Evolutionary conservation across 2,329 filamentous ascomycete genomes (phyloP).

Genomic region (Fusarium sp.): DNA sequence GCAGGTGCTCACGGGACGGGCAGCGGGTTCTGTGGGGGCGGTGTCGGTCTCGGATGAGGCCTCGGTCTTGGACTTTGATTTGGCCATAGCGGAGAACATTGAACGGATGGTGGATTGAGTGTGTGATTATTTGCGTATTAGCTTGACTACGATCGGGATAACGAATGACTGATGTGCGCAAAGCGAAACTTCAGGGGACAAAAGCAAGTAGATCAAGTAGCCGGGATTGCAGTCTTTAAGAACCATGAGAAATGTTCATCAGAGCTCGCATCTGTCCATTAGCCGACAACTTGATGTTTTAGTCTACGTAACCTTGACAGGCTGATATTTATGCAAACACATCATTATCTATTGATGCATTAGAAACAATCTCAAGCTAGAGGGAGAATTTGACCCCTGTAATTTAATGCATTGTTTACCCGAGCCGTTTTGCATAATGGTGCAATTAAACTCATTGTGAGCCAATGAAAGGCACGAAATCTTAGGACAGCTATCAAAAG

Average conservation of each 20-base stretch:
- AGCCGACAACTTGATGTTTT: accelerated
- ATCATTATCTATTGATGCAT: background rate
- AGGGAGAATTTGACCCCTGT: background rate
- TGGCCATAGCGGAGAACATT: background rate
- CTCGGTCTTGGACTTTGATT: background rate
- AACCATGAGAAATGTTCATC: no score
- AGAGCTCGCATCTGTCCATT: background rate
- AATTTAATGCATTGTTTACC: background rate
- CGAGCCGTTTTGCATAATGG: background rate
- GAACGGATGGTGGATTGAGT: accelerated
- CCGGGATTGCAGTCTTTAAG: background rate
- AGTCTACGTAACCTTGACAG: background rate
- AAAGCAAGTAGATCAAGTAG: no score
- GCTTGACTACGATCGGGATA: background rate
- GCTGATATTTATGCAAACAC: background rate
- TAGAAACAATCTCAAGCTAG: background rate
- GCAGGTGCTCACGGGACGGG: background rate
- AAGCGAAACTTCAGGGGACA: background rate
- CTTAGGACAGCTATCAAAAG: background rate
- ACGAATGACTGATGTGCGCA: background rate
- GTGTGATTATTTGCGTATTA: background rate
- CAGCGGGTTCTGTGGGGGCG: background rate
- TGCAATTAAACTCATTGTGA: background rate
- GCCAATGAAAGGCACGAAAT: background rate
- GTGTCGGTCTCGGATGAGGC: background rate